Evolutionary conservation across 2,329 filamentous ascomycete genomes (phyloP).

Genomic region (Aspergillus sp.): DNA sequence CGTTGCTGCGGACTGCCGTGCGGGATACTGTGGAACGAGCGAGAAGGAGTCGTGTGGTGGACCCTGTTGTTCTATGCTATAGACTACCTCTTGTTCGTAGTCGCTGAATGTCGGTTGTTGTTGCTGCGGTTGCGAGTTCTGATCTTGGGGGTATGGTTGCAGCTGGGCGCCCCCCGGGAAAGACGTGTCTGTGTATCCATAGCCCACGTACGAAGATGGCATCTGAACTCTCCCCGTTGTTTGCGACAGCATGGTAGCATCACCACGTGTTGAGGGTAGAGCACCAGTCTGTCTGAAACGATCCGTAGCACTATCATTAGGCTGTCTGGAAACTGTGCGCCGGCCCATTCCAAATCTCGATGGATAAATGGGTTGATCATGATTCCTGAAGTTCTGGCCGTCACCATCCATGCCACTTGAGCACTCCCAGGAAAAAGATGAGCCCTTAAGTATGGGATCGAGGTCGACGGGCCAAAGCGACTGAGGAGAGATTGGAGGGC

Average conservation of each 20-base stretch:
- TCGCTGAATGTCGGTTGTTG: conserved; percentile 42
- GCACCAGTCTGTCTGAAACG: conserved; percentile 27
- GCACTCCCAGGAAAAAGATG: conserved; percentile 40
- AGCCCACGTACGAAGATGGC: conserved; percentile 39
- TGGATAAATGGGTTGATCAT: conserved; percentile 62
- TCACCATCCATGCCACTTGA: conserved; percentile 71
- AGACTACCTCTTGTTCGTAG: conserved; percentile 65
- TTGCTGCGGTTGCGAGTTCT: conserved; percentile 48
- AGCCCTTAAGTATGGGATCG: conserved; percentile 52
- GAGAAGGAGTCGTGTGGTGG: conserved; percentile 63
- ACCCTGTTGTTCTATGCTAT: conserved; percentile 63
- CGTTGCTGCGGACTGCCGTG: conserved; percentile 67
- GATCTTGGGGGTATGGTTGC: conserved; percentile 49
- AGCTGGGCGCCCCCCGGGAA: conserved; percentile 43
- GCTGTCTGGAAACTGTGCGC: conserved; percentile 48
- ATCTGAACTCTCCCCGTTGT: conserved; percentile 29
- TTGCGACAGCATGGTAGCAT: conserved; percentile 28
- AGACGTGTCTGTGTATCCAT: conserved; percentile 52
- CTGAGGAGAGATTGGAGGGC: conserved; percentile 58
- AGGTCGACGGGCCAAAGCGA: conserved; percentile 52
- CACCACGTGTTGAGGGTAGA: conserved; percentile 27
- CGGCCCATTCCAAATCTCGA: conserved; percentile 34
- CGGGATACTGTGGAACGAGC: conserved; percentile 64
- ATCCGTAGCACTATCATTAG: conserved; percentile 41
- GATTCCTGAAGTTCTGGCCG: conserved; percentile 65